Evolutionary conservation across 345 rosid species (phyloP), one percentile per base, ranked within the genome.

Genomic region (Passiflora organensis): DNA sequence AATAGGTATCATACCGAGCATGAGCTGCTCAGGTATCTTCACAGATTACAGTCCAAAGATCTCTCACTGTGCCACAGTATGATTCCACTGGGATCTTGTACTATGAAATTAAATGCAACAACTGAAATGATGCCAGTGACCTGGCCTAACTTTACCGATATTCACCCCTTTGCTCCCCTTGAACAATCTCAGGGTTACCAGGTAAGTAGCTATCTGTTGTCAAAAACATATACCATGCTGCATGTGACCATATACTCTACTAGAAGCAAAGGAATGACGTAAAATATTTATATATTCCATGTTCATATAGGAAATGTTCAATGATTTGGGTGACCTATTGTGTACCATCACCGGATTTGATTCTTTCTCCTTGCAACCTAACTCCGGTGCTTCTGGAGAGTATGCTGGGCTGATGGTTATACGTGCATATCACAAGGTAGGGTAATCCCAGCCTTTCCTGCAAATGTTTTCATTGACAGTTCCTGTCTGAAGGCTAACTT

Each of bases 361-460:
- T 65, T 89, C 99, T 47, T 83, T 94, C 90, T 94, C 99, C 21
- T 72, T 94, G 77, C 99, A 94, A 82, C 99, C 99, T 21, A 94
- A 94, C 78, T 96, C 99, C 51, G 97, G 97, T 73, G 96, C 95
- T 42, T 79, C 99, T 63, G 99, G 99, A 13, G 99, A 89, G 75
- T 94, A 89, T 66, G 86, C 99, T n/a, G 97, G 97, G 70, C 88
- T 94, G 50, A 94, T 94, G 99, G 99, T 87, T 67, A 94, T 94
- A 67, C 99, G 95, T 6, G 97, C 95, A 36, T 94, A 83, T 81
- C 99, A 94, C 62, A 56, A 66, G 89, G 99, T 89, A 89, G 17
- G 43, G 42, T 61, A 53, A 56, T 21, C 12, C 38, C 1, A 28
- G 18, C n/a, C 18, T 16, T 49, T 39, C 5, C 6, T 4, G 8